Evolutionary conservation across 768 basidiomycete species (phyloP), one percentile per base, ranked within the genome.

Genomic region (Podaxis sp.): DNA sequence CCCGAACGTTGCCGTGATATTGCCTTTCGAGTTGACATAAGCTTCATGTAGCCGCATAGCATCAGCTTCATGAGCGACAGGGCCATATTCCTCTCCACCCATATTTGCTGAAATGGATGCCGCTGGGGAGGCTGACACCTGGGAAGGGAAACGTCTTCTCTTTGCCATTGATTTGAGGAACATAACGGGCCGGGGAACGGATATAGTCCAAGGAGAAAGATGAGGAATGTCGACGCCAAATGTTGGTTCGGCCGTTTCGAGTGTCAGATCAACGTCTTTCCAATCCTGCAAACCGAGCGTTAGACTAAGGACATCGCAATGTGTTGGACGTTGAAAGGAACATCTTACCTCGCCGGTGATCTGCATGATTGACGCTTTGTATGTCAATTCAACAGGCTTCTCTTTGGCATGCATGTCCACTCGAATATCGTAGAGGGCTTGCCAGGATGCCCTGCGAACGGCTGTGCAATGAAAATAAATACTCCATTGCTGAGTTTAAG

Each of bases 241-340:
- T 0, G 80, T 77, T 0, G 80, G 79, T 2, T 75, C 70, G 1
- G 77, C 74, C 0, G 81, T 83, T 66, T 82, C 80, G 7, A 82
- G 76, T 1, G 74, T 76, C 2, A 82, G 68, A 1, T 77, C 71
- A 2, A 80, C 75, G 60, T 82, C 75, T 0, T 68, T 68, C 80
- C 80, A 84, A 42, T 75, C 72, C 77, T 82, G 11, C 17, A 46
- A 22, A n/a, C 54, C 8, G 12, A 12, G 8, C 17, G 40, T 33
- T 24, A 24, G 33, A 15, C 54, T 13, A 51, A 22, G 28, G 28
- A 30, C 6, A 5, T 30, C 8, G 36, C 44, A 26, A 17, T 40
- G 15, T 40, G 33, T 6, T 38, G 60, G 12, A 15, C 8, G 17
- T 49, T 48, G 57, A 28, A 57, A 36, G 24, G 7, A 9, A 17